These are phyloP conservation scores for Camelina laxa DNA, from an alignment of 345 rosid genomes.

Conservation along the genomic window DNA sequence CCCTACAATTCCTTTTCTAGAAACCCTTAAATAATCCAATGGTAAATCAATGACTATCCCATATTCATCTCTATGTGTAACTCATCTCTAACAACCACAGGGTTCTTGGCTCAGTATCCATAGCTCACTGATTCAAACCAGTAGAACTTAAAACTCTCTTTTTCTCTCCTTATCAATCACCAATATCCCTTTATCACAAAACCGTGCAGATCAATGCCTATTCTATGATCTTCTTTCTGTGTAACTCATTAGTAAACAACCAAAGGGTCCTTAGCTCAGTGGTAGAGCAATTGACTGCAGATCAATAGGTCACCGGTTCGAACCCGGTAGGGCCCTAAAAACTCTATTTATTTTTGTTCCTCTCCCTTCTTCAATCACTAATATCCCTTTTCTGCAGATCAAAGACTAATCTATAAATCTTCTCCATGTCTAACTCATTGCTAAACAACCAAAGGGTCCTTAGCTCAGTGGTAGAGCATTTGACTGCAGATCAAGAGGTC, in stretches of 20 bases:
- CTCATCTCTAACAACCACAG: no score
- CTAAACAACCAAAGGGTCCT: conserved; percentile 50
- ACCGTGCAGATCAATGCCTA: not conserved
- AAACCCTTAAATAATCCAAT: no score
- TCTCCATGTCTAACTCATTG: no score
- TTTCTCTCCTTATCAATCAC: not conserved
- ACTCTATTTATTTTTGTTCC: not conserved
- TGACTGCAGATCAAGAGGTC: conserved; percentile 87
- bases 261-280: conserved; percentile 74
- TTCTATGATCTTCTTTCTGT: not conserved
- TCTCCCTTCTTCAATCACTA: not conserved
- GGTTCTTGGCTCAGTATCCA: no score
- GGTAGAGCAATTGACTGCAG: conserved; percentile 87
- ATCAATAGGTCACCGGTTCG: conserved; percentile 73
- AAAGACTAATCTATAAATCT: no score
- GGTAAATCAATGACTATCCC: no score
- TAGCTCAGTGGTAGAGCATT: conserved; percentile 91
- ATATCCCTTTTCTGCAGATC: not conserved
- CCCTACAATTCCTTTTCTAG: no score
- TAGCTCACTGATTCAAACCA: conserved; percentile 54
- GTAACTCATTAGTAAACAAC: not conserved
- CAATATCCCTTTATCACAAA: not conserved
- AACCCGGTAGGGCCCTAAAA: conserved; percentile 47
- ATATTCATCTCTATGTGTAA: no score
- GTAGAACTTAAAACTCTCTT: conserved; percentile 25